These are phyloP conservation scores for Zygosaccharomyces pseudorouxii DNA, from an alignment of 805 yeast species.

Conservation along the genomic window DNA sequence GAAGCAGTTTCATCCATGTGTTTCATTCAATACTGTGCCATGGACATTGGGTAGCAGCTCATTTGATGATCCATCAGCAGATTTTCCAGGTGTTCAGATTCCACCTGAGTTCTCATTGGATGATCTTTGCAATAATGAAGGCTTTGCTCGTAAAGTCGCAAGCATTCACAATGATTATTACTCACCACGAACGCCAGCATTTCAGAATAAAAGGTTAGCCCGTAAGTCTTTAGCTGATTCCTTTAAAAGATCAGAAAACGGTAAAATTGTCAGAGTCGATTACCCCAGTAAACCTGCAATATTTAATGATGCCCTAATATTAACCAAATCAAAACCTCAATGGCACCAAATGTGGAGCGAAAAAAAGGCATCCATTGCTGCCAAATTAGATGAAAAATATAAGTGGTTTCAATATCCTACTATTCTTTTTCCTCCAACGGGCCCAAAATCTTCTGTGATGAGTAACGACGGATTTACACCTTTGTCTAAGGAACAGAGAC, in stretches of 20 bases:
- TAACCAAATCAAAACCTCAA: constrained; percentile 23
- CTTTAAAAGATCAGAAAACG: constrained; percentile 29
- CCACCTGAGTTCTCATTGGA: constrained; percentile 32
- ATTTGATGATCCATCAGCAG: constrained; percentile 17
- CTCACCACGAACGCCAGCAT: constrained; percentile 16
- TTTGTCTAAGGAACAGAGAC: constrained; percentile 24
- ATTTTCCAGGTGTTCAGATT: constrained; percentile 29
- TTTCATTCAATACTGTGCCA: constrained; percentile 36
- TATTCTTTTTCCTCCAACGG: constrained; percentile 16
- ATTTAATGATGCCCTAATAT: constrained; percentile 28
- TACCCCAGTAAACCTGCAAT: constrained; percentile 35
- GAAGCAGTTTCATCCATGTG: constrained; percentile 22
- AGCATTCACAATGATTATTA: constrained; percentile 14
- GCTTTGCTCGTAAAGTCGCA: constrained; percentile 10
- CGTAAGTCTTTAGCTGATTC: constrained; percentile 11
- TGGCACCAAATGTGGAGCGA: constrained; percentile 26
- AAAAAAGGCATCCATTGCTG: constrained; percentile 17
- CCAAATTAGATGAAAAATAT: constrained; percentile 18
- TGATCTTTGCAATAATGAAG: constrained; percentile 34
- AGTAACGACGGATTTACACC: constrained; percentile 24
- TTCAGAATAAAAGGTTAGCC: constrained; percentile 6
- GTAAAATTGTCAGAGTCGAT: constrained; percentile 33
- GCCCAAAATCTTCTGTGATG: constrained; percentile 3
- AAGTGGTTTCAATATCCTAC: constrained; percentile 22
- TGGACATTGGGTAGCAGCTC: constrained; percentile 19